Percentiles rank a stretch among this genome's conserved stretches.
Evolutionary conservation across 116 monocot genomes (phyloP).

Genomic region (Dioscorea cayenensis): DNA sequence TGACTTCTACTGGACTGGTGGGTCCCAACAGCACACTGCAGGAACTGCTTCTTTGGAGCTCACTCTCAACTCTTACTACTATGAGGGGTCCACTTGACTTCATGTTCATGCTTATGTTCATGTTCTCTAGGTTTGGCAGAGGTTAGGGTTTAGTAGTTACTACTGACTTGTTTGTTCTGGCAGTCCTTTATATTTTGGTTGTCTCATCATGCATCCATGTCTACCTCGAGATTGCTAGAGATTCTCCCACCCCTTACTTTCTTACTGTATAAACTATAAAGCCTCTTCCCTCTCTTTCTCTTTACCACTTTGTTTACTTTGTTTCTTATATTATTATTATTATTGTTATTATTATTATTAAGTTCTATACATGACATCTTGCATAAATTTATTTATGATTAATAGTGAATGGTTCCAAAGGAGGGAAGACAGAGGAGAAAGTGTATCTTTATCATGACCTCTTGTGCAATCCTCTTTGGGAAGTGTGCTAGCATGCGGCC

Average conservation of each 20-base stretch:
- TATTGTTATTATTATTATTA: no score
- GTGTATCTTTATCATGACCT: not conserved
- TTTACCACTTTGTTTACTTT: not conserved
- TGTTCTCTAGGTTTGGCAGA: not conserved
- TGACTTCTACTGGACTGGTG: not conserved
- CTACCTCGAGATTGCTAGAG: conserved; percentile 6
- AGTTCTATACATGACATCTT: no score
- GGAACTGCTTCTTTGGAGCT: conserved; percentile 49
- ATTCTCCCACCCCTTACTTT: not conserved
- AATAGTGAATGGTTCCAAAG: no score
- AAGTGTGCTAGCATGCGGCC: not conserved
- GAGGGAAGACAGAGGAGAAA: not conserved
- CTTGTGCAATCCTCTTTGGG: not conserved
- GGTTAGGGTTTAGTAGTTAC: not conserved
- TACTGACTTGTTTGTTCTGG: not conserved
- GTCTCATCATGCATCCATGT: not conserved
- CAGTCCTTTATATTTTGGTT: no score
- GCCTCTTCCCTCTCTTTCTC: no score
- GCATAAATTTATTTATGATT: no score
- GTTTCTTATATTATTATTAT: not conserved
- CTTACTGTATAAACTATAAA: not conserved
- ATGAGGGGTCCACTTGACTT: not conserved
- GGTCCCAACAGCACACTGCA: not conserved
- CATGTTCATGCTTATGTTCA: no score
- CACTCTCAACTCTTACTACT: conserved; percentile 67